A percentile compares a stretch with the other conserved stretches of the same genome.
phyloP scores from a whole-genome alignment of 331 rosid genomes.

The Spiraea crenata region DNA sequence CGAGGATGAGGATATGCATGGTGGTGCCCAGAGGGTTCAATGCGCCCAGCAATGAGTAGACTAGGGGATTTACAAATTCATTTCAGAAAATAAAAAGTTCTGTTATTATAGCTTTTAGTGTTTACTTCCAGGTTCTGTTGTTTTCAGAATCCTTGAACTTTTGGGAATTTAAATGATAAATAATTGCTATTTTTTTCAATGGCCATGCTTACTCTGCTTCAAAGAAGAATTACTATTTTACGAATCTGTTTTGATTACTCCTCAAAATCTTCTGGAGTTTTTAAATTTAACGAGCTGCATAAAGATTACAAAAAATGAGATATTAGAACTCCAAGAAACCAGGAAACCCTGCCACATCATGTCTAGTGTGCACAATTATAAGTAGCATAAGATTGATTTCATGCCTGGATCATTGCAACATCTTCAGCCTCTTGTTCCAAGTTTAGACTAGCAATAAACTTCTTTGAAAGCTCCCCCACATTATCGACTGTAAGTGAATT shows the following conservation, averaged over 20 bases:
- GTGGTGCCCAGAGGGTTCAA: constrained; percentile 44
- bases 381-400: too few species aligned
- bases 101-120: neutral
- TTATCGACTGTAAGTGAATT: constrained; percentile 58
- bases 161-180: neutral
- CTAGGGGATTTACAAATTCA: neutral
- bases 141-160: neutral
- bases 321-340: too few species aligned
- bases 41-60: constrained; percentile 39
- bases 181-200: neutral
- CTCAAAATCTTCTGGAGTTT: too few species aligned
- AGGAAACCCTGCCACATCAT: too few species aligned
- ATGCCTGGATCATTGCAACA: too few species aligned
- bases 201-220: neutral
- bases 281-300: too few species aligned
- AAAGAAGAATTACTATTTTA: too few species aligned
- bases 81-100: constrained; percentile 9
- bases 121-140: neutral
- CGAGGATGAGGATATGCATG: constrained; percentile 45
- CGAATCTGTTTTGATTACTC: too few species aligned
- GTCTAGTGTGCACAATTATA: too few species aligned
- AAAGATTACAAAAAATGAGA: too few species aligned
- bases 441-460: neutral
- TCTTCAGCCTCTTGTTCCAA: neutral
- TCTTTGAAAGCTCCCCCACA: constrained; percentile 53